Conservation (phyloP, 2,329 filamentous ascomycete genomes). For the Catunica adiposa region DNA sequence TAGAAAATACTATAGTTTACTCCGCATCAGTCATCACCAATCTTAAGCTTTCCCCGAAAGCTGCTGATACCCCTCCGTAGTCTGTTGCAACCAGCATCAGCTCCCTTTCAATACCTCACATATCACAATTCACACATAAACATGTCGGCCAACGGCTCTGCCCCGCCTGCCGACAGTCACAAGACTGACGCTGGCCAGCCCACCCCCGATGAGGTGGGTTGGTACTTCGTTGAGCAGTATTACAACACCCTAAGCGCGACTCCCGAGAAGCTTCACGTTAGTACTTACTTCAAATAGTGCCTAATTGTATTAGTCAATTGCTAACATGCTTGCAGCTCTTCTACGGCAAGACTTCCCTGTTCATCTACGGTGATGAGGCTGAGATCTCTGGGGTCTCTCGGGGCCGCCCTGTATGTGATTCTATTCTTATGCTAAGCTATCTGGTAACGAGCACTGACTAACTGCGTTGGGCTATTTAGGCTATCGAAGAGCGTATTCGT, state of each 20-base stretch:
- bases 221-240: conserved; percentile 99
- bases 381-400: conserved; percentile 75
- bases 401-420: conserved; percentile 53
- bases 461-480: conserved; percentile 30
- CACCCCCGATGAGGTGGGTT: conserved; percentile 87
- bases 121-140: background rate
- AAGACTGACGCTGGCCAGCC: conserved; percentile 26
- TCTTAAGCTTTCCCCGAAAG: background rate
- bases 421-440: conserved; percentile 2
- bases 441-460: background rate
- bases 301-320: background rate
- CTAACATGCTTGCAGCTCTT: conserved; percentile 44
- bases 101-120: background rate
- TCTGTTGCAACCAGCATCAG: too few species aligned
- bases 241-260: conserved; percentile 93
- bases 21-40: too few species aligned
- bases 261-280: conserved; percentile 77
- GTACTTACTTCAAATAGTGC: conserved; percentile 18
- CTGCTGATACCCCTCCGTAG: background rate
- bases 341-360: conserved; percentile 91
- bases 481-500: conserved; percentile 89
- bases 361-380: conserved; percentile 81
- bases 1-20: too few species aligned
- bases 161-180: conserved; percentile 26
- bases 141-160: conserved; percentile 42